Conservation (phyloP, 1,139 yeast genomes). For the Saccharomyces pastorianus region DNA sequence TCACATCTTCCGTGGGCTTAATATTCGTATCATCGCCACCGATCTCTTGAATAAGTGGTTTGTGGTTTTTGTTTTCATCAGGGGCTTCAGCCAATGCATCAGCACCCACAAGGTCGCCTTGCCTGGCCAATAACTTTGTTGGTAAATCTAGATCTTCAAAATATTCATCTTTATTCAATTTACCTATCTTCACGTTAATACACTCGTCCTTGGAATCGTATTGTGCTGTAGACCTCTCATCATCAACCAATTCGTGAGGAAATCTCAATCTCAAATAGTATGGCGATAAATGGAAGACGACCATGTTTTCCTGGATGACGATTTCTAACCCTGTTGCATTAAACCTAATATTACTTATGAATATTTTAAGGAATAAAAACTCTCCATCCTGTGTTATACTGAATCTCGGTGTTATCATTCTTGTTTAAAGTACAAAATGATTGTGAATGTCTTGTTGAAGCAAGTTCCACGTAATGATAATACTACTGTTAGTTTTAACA, state of each 20-base stretch:
- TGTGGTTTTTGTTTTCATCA: conserved; percentile 5
- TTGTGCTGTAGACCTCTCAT: conserved; percentile 52
- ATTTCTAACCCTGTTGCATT: conserved; percentile 66
- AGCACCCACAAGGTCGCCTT: conserved; percentile 34
- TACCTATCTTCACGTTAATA: conserved; percentile 45
- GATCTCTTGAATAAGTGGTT: conserved; percentile 59
- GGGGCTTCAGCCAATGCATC: conserved; percentile 11
- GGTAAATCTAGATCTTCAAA: conserved; percentile 80
- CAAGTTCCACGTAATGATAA: background rate
- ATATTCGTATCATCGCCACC: conserved; percentile 26
- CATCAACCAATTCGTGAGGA: conserved; percentile 62
- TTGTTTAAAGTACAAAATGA: background rate
- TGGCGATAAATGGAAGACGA: conserved; percentile 77
- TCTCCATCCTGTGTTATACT: conserved; percentile 69
- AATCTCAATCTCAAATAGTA: conserved; percentile 78
- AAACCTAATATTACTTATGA: conserved; percentile 57
- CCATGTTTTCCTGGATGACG: conserved; percentile 60
- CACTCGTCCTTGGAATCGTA: conserved; percentile 49
- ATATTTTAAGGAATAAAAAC: conserved; percentile 50
- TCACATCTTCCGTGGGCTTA: conserved; percentile 8
- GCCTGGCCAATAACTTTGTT: conserved; percentile 70
- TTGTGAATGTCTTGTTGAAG: background rate
- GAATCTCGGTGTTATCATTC: conserved; percentile 84
- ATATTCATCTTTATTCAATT: conserved; percentile 57
- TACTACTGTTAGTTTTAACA: background rate